Conservation (phyloP, 306 rosid species). For the Ochetophila trinervis region DNA sequence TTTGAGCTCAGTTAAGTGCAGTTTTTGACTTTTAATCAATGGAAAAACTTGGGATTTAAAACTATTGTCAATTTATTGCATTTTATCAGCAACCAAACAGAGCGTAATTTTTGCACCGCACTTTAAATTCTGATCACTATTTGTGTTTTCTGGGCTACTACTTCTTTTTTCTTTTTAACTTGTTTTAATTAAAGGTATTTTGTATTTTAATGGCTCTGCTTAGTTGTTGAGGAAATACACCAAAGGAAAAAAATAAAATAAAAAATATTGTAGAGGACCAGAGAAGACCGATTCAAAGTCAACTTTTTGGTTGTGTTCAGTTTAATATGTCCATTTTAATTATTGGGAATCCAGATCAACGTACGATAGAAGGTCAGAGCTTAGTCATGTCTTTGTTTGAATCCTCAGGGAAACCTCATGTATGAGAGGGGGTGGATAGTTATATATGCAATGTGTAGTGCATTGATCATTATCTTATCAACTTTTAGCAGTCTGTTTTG, state of each 20-base stretch:
- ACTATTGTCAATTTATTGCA: conserved; percentile 25
- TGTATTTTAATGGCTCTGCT: conserved; percentile 24
- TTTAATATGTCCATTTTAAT: not conserved
- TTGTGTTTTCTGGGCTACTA: conserved; percentile 20
- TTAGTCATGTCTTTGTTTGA: not conserved
- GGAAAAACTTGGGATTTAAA: conserved; percentile 9
- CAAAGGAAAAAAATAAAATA: conserved; percentile 4
- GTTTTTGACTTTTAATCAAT: conserved; percentile 13
- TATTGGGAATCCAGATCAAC: not conserved
- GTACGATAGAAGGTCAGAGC: not conserved
- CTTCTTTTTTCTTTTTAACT: not conserved
- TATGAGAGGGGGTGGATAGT: not conserved
- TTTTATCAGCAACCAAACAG: conserved; percentile 41
- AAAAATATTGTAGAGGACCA: not conserved
- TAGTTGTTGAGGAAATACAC: conserved; percentile 16
- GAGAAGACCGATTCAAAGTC: not conserved
- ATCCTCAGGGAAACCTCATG: not conserved
- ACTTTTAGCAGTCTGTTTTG: not conserved
- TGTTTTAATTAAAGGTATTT: conserved; percentile 20
- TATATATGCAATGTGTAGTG: not conserved
- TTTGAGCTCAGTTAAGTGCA: conserved; percentile 46
- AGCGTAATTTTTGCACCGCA: conserved; percentile 35
- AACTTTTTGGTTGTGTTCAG: conserved; percentile 9
- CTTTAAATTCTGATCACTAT: conserved; percentile 39
- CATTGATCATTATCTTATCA: not conserved